Conservation (phyloP, 768 basidiomycete species). For the Boletus tylopilopsis region DNA sequence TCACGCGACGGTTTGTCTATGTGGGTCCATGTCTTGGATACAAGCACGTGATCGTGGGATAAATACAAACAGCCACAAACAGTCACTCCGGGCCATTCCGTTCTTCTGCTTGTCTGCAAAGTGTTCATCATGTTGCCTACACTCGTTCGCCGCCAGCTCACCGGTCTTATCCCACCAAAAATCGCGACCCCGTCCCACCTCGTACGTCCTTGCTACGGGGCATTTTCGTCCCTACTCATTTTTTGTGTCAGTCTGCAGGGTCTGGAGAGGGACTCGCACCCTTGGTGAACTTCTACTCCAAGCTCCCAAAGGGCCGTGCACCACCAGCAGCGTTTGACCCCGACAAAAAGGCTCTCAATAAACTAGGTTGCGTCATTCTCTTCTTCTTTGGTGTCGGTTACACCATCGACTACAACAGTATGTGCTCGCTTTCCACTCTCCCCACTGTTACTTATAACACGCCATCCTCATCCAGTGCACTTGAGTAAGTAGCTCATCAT, state of each 20-base stretch:
- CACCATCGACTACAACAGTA: slow-evolving; percentile 87
- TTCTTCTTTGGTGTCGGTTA: slow-evolving; percentile 58
- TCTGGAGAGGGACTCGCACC: slow-evolving; percentile 76
- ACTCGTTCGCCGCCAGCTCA: slow-evolving; percentile 80
- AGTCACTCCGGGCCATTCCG: slow-evolving; percentile 23
- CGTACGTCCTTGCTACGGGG: slow-evolving; percentile 36
- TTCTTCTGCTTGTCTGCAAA: neutral
- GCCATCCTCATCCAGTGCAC: slow-evolving; percentile 54
- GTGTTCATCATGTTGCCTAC: slow-evolving; percentile 69
- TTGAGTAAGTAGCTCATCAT: slow-evolving; percentile 55
- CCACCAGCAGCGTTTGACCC: slow-evolving; percentile 61
- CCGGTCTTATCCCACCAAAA: slow-evolving; percentile 88
- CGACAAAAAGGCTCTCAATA: slow-evolving; percentile 68
- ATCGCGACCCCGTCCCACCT: slow-evolving; percentile 89
- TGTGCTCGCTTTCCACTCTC: slow-evolving; percentile 32
- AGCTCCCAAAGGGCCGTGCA: slow-evolving; percentile 86
- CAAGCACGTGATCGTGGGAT: slow-evolving; percentile 17
- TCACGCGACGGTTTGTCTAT: neutral
- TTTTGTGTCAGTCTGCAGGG: slow-evolving; percentile 61
- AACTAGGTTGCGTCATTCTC: slow-evolving; percentile 62
- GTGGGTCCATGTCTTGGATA: slow-evolving; percentile 12
- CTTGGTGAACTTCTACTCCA: slow-evolving; percentile 95
- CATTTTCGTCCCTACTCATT: neutral
- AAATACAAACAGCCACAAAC: slow-evolving; percentile 17
- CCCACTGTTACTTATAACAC: slow-evolving; percentile 7